phyloP scores from a whole-genome alignment of 768 basidiomycete species.

The Coprinopsis cinerea region DNA sequence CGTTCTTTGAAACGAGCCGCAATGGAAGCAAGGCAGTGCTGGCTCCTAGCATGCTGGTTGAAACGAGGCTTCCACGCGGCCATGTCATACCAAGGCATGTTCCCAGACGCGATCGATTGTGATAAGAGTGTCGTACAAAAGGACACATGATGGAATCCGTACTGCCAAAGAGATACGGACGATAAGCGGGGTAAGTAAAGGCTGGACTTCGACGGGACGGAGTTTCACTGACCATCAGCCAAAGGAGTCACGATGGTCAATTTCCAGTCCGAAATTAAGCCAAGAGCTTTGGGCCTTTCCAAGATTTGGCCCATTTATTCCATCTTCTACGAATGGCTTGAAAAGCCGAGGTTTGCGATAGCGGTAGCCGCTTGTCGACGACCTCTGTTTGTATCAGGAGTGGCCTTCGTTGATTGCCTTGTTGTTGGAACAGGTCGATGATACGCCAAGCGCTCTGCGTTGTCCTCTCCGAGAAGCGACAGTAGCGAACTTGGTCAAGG shows the following conservation, averaged over 20 bases:
- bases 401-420: neutral
- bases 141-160: too few relatives aligned
- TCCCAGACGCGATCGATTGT: too few relatives aligned
- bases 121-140: too few relatives aligned
- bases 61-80: too few relatives aligned
- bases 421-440: constrained; percentile 11
- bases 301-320: neutral
- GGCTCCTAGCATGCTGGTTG: too few relatives aligned
- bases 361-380: constrained; percentile 6
- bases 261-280: neutral
- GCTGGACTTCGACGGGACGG: too few relatives aligned
- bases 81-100: too few relatives aligned
- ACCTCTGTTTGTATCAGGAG: constrained; percentile 18
- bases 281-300: neutral
- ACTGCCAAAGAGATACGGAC: too few relatives aligned
- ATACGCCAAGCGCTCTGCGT: constrained; percentile 14
- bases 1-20: too few relatives aligned
- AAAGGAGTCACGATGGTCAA: neutral
- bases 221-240: too few relatives aligned
- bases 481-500: constrained; percentile 3
- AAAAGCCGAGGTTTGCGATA: neutral
- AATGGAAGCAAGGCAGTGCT: too few relatives aligned
- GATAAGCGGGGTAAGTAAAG: too few relatives aligned
- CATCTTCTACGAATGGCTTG: neutral
- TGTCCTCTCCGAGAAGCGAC: constrained; percentile 13